These are phyloP conservation scores for Taiwanofungus camphoratus DNA, from an alignment of 1,284 basidiomycete species.

Conservation along the genomic window DNA sequence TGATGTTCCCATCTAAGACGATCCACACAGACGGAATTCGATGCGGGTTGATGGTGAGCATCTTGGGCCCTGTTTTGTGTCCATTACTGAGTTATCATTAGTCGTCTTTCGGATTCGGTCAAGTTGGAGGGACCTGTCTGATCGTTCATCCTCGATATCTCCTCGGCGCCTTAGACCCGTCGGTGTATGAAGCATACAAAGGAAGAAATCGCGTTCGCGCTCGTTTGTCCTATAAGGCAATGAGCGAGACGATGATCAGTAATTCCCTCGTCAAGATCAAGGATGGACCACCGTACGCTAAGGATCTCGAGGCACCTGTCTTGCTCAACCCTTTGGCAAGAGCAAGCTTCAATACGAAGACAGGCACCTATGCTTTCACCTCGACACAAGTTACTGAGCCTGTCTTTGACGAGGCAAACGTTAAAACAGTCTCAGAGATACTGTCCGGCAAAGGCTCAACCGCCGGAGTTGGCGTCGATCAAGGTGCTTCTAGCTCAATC, in stretches of 20 bases:
- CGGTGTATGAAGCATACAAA: slow-evolving; percentile 74
- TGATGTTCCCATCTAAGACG: slow-evolving; percentile 96
- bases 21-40: slow-evolving; percentile 92
- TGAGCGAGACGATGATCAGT: slow-evolving; percentile 92
- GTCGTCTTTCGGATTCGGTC: slow-evolving; percentile 99
- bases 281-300: slow-evolving; percentile 86
- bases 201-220: slow-evolving; percentile 64
- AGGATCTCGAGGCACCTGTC: slow-evolving; percentile 84
- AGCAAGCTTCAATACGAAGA: slow-evolving; percentile 77
- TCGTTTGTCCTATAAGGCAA: slow-evolving; percentile 82
- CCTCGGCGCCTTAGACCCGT: slow-evolving; percentile 75
- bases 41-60: slow-evolving; percentile 77
- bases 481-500: slow-evolving; percentile 45
- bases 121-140: slow-evolving; percentile 92
- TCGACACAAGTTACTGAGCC: slow-evolving; percentile 54
- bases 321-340: slow-evolving; percentile 93
- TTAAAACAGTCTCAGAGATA: slow-evolving; percentile 52
- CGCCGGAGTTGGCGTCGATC: slow-evolving; percentile 80
- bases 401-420: slow-evolving; percentile 61
- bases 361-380: slow-evolving; percentile 78
- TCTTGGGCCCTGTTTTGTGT: not conserved
- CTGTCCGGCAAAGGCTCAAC: slow-evolving; percentile 42
- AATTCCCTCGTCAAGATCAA: slow-evolving; percentile 95
- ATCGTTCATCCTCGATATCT: slow-evolving; percentile 91
- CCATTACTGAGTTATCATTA: slow-evolving; percentile 25